Evolutionary conservation across 2,329 filamentous ascomycete species (phyloP), one percentile per base, ranked within the genome.

Genomic region (Samsoniella hepiali): DNA sequence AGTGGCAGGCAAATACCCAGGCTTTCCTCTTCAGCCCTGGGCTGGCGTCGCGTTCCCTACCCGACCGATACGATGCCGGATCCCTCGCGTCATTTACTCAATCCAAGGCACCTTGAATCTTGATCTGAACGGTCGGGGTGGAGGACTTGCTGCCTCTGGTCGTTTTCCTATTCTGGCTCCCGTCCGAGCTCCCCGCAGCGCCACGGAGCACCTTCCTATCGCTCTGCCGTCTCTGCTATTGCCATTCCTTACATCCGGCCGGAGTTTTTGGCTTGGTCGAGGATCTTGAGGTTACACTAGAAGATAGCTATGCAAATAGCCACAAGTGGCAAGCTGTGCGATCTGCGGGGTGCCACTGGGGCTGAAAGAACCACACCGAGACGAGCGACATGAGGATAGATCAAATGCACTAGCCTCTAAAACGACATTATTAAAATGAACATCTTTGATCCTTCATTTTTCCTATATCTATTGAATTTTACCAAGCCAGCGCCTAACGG

Each of bases 1-100:
- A 6, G 36, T 10, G 54, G 22, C 34, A 4, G 3, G 27, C 27
- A 34, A 3, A 27, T n/a, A 34, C 49, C 27, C 49, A 2, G 2
- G 2, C 32, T n/a, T 29, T 5, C 29, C 11, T 13, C 9, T 58
- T 58, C 55, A 58, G 55, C 55, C 55, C 54, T 8, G 55, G 38
- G 54, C 27, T 7, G n/a, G 4, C 31, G 47, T 36, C 2, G 6
- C 6, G 29, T 1, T 11, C 32, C 22, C 27, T 42, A 60, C 22
- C 47, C 58, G 58, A 61, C 38, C 49, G 58, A 61, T 54, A 54
- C 58, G 58, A 53, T 61, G 49, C 47, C 47, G 49, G 36, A 54
- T 61, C 22, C 32, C 34, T 29, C 38, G 36, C 36, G 36, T 53
- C 34, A 22, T 32, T 50, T 53, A 22, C 27, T 31, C 15, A 5